A percentile compares a stretch with the other conserved stretches of the same genome.
Conservation (phyloP, 257 asterid species). For the Solanum piurae region DNA sequence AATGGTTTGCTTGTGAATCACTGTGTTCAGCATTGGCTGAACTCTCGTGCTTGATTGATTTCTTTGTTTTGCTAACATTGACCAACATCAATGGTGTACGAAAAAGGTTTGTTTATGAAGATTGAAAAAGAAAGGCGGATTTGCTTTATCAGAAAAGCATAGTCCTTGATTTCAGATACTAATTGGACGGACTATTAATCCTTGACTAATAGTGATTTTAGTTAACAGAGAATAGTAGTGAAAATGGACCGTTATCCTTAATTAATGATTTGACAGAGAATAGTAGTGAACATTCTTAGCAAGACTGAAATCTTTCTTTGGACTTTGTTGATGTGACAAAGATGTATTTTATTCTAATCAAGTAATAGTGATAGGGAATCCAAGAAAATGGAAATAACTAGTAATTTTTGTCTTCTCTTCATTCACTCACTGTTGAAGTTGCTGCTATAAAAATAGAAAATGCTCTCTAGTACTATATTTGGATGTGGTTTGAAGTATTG, state of each 20-base stretch:
- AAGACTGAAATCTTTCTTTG: background rate
- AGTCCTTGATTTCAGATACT: background rate
- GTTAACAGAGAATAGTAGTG: background rate
- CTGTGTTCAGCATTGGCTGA: conserved; percentile 70
- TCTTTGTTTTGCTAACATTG: conserved; percentile 26
- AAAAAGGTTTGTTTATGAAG: background rate
- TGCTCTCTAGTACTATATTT: too few relatives aligned
- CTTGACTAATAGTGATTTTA: background rate
- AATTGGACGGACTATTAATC: background rate
- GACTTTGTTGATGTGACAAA: background rate
- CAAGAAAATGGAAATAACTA: background rate
- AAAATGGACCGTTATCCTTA: background rate
- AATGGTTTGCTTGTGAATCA: conserved; percentile 27
- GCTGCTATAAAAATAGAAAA: too few relatives aligned
- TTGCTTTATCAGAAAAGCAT: background rate
- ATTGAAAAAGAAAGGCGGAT: background rate
- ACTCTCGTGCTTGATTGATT: conserved; percentile 21
- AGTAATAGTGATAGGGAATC: background rate
- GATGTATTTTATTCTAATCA: background rate
- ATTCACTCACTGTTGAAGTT: background rate
- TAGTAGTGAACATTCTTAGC: background rate
- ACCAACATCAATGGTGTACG: background rate
- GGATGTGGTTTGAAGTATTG: background rate
- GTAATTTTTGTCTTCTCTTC: background rate
- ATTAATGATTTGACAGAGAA: background rate